Base-by-base conservation (phyloP, 164 flowering plant genomes). In the Litsea cubeba region DNA sequence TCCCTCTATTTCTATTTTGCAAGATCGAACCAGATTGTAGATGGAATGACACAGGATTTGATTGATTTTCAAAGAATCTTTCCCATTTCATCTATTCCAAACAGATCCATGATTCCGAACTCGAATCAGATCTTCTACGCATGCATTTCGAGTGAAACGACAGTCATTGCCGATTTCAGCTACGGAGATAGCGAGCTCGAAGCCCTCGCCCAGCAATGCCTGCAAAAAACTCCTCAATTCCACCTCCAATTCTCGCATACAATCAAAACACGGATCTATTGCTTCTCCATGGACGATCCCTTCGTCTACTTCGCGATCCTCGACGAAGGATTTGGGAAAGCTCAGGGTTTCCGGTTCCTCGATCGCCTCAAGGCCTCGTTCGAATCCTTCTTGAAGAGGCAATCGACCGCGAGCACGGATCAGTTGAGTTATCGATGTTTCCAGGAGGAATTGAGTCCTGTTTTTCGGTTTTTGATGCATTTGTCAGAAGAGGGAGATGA, bases 231-330 rank as follows among this genome's bases (percentile, higher is more conserved):
- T 24, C 83, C 83, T 7, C 72, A 12, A 5, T 76, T 73, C 3
- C 83, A 81, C 71, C 23, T 20, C 11, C 14, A 68, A 18, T 81
- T 73, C 26, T 73, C 81, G 22, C 83, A 81, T 70, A 78, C 77
- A 2, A 3, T 71, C 50, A 65, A 74, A 49, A 60, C 58, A 3
- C 68, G 60, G 74, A 75, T 64, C 26, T 81, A 78, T 63, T 71
- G 64, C 65, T 78, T 81, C 73, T 58, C 76, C 73, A 81, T 81
- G 54, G 81, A 74, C 23, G 77, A 78, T 28, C 79, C 75, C 2
- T 76, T 81, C 30, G 76, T 78, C 2, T 81, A 73, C 65, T 81
- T 81, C 40, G 74, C 76, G 15, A 71, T 81, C 58, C 25, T 50
- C 20, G 76, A 71, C 25, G 77, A 76, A 62, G 26, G 50, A 5